Evolutionary conservation across 1,284 basidiomycete species (phyloP).

Genomic region (Apiotrichum porosum): DNA sequence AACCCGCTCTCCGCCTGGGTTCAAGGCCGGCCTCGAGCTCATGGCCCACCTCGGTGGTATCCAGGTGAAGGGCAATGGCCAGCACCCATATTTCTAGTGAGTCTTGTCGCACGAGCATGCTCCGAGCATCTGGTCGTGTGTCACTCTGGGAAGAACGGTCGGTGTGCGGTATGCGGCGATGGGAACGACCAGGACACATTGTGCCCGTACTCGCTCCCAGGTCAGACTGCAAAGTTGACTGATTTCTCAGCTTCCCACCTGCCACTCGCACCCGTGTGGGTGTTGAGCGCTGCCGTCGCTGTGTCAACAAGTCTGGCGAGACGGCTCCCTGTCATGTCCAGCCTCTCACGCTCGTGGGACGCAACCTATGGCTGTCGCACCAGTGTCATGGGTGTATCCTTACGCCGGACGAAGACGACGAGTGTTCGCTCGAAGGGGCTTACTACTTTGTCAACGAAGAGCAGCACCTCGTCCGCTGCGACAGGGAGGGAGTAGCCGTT

Average conservation of each 20-base stretch:
- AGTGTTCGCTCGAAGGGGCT: too few species aligned
- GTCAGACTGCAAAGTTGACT: too few species aligned
- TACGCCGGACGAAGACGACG: conserved; percentile 1
- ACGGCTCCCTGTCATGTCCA: conserved; percentile 10
- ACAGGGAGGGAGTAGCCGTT: too few species aligned
- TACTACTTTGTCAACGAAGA: too few species aligned
- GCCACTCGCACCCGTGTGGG: too few species aligned
- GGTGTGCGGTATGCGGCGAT: too few species aligned
- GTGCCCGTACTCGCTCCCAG: too few species aligned
- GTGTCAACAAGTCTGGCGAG: conserved; percentile 1
- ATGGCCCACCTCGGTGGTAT: conserved; percentile 13
- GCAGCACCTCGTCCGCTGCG: too few species aligned
- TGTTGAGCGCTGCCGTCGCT: conserved; percentile 10
- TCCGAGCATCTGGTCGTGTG: too few species aligned
- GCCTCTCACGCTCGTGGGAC: conserved; percentile 1
- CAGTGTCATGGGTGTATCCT: conserved; percentile 10
- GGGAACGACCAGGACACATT: too few species aligned
- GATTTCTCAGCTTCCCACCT: too few species aligned
- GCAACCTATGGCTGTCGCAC: conserved; percentile 4
- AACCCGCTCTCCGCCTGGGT: conserved; percentile 1
- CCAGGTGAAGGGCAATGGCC: conserved; percentile 4
- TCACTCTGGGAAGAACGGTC: too few species aligned
- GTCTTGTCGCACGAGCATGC: neutral
- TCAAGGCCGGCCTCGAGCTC: conserved; percentile 10
- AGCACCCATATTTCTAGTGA: conserved; percentile 10